Evolutionary conservation across 371 early-diverging fungal genomes (phyloP), one percentile per base, ranked within the genome.

Genomic region (Conidiobolus incongruus): DNA sequence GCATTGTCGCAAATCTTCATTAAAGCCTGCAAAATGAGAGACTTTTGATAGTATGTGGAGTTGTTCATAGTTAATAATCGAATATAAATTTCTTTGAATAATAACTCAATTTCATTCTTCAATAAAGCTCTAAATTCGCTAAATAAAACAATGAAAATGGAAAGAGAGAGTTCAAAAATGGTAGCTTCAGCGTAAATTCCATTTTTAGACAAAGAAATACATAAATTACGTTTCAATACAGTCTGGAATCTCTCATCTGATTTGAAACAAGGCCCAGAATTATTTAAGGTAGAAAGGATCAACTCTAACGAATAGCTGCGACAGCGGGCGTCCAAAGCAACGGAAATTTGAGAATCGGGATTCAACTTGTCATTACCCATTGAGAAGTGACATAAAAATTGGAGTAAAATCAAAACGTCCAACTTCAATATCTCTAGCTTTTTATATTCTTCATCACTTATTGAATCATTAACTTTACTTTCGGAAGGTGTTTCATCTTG

Each of bases 91-190:
- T 79, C 79, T 20, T 70, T 66, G 51, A 81, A 68, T 37, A 81
- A 63, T 6, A 79, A 73, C 47, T 81, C 81, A 32, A 75, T 72
- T 47, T 81, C 81, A 49, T 61, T 64, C 52, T 81, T 86, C 48
- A 93, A 49, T 40, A 68, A 72, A 7, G 62, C 54, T 21, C 88
- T 63, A 41, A 85, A 55, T 4, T 75, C 68, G 36, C 67, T 60
- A 36, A 89, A 59, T 0, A 80, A 63, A 36, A 68, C 67, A 59
- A 77, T 84, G 42, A 90, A 77, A 16, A 91, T 78, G 29, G 76
- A 75, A 44, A 88, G 64, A 11, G 78, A 72, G 35, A 78, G 65
- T 32, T 88, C 89, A 50, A 84, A 81, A 7, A 89, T 77, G 48
- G 72, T 75, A 0, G 77, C 71, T 26, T 80, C 65, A 12, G 66